phyloP scores from a whole-genome alignment of 768 basidiomycete species.

The Saitozyma sp. region DNA sequence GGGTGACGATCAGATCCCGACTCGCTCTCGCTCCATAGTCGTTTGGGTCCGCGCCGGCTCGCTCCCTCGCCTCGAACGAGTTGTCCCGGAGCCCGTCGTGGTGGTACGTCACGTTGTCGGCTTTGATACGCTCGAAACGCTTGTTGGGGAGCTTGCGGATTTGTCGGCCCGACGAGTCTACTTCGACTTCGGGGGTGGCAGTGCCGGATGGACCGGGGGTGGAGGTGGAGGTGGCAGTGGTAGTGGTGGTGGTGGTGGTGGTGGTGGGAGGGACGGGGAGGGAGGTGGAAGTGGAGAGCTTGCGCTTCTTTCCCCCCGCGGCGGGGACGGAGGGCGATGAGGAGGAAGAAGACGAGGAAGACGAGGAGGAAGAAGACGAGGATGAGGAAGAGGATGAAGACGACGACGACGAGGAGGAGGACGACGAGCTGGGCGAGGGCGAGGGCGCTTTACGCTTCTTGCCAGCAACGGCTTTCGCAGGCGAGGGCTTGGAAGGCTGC shows the following conservation, averaged over 20 bases:
- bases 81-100: conserved; percentile 67
- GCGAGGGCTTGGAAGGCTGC: not conserved
- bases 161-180: conserved; percentile 6
- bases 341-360: conserved; percentile 11
- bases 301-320: conserved; percentile 38
- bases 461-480: conserved; percentile 30
- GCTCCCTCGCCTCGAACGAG: conserved; percentile 68
- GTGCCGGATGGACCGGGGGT: conserved; percentile 18
- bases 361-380: conserved; percentile 26
- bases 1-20: conserved; percentile 84
- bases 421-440: conserved; percentile 23
- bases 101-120: conserved; percentile 60
- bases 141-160: conserved; percentile 54
- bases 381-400: conserved; percentile 30
- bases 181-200: conserved; percentile 38
- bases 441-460: conserved; percentile 43
- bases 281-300: conserved; percentile 31
- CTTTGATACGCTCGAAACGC: conserved; percentile 79
- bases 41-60: conserved; percentile 64
- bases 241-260: conserved; percentile 43
- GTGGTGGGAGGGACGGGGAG: conserved; percentile 40
- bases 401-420: conserved; percentile 34
- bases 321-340: not conserved
- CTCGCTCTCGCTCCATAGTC: conserved; percentile 89
- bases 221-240: conserved; percentile 19